Conservation (phyloP, 441 rosid species). For the Erodium moschatum region DNA sequence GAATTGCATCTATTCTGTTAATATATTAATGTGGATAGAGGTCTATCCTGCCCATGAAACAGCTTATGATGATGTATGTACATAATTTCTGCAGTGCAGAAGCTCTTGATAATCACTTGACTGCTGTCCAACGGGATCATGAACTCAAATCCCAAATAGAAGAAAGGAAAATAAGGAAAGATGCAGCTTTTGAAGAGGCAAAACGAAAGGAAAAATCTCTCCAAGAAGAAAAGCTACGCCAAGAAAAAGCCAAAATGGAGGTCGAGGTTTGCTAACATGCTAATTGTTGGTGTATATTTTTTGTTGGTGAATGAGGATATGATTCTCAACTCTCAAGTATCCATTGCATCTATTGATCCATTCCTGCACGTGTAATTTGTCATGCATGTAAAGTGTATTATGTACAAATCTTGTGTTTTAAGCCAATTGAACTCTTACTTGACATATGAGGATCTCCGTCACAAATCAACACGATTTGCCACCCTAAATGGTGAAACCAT, state of each 20-base stretch:
- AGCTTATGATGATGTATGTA: constrained; percentile 15
- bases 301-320: neutral
- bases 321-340: constrained; percentile 6
- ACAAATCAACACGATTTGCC: too few species aligned
- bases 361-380: constrained; percentile 7
- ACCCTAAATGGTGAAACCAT: too few species aligned
- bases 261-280: constrained; percentile 57
- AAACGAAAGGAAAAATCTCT: constrained; percentile 68
- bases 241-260: constrained; percentile 72
- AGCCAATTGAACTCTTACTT: constrained; percentile 1
- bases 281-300: neutral
- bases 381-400: neutral
- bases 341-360: neutral
- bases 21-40: neutral
- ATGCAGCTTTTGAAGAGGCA: constrained; percentile 82
- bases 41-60: neutral
- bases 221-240: constrained; percentile 68
- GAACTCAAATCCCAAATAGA: constrained; percentile 77
- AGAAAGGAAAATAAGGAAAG: constrained; percentile 73
- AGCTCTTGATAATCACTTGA: constrained; percentile 82
- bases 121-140: constrained; percentile 72
- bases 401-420: neutral
- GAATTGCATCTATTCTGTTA: neutral
- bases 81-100: constrained; percentile 54
- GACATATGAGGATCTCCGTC: neutral